Evolutionary conservation across 768 basidiomycete species (phyloP).

Genomic region (Piloderma croceum): DNA sequence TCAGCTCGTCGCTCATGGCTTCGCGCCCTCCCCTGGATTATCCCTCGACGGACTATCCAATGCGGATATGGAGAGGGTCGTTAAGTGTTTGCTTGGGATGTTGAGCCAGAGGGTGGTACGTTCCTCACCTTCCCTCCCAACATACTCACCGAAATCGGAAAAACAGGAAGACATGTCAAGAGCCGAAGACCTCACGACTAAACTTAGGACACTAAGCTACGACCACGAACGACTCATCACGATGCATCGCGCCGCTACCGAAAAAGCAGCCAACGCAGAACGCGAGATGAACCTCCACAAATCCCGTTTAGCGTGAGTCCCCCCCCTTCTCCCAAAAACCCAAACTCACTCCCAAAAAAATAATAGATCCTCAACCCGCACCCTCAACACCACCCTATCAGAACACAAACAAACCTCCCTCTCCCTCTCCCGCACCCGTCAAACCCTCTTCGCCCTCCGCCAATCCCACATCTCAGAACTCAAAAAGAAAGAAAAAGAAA

Average conservation of each 20-base stretch:
- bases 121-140: constrained; percentile 12
- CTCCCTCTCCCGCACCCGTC: constrained; percentile 70
- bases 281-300: constrained; percentile 73
- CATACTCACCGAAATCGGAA: not conserved
- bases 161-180: constrained; percentile 66
- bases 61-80: constrained; percentile 48
- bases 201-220: constrained; percentile 70
- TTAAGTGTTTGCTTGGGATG: constrained; percentile 74
- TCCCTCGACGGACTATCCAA: constrained; percentile 59
- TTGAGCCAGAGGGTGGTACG: constrained; percentile 73
- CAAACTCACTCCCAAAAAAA: not conserved
- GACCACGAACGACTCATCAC: constrained; percentile 71
- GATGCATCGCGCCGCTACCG: constrained; percentile 55
- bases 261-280: constrained; percentile 66
- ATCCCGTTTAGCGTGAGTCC: constrained; percentile 61
- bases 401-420: constrained; percentile 65
- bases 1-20: constrained; percentile 81
- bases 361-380: constrained; percentile 45
- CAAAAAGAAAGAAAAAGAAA: constrained; percentile 77
- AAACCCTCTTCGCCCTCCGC: constrained; percentile 62
- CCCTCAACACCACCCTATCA: constrained; percentile 53
- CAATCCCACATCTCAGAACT: constrained; percentile 64
- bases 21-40: constrained; percentile 56
- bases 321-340: not conserved
- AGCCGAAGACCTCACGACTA: constrained; percentile 72